Conservation (phyloP, 495 filamentous ascomycete species). For the Trichocladium antarcticum region DNA sequence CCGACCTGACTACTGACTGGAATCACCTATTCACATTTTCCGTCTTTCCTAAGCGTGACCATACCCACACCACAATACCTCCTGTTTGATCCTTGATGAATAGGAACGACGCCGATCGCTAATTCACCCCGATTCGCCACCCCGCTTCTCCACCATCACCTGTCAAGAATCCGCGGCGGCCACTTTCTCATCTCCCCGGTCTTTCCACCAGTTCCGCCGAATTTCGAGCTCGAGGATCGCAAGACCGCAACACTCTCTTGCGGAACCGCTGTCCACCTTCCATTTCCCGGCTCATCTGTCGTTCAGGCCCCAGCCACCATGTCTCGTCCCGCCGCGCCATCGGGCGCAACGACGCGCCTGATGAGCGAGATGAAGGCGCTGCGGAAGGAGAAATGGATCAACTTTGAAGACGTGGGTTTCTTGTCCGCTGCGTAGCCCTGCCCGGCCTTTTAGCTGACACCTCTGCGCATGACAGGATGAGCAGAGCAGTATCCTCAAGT, state of each 20-base stretch:
- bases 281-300: not conserved
- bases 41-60: not conserved
- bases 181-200: not conserved
- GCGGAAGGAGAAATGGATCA: constrained; percentile 81
- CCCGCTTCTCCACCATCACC: not conserved
- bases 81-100: no score
- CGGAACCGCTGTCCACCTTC: not conserved
- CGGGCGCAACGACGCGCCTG: constrained; percentile 63
- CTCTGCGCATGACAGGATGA: constrained; percentile 42
- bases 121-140: not conserved
- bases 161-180: not conserved
- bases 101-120: not conserved
- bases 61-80: not conserved
- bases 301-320: constrained; percentile 1
- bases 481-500: constrained; percentile 67
- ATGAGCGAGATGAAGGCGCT: constrained; percentile 83
- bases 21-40: not conserved
- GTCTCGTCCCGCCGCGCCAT: constrained; percentile 11
- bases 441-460: constrained; percentile 1
- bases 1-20: not conserved
- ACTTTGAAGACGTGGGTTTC: constrained; percentile 48
- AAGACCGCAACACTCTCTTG: not conserved
- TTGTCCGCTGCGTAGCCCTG: not conserved
- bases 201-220: not conserved
- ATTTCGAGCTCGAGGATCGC: not conserved